Conservation (phyloP, 2,329 filamentous ascomycete genomes). For the Diaporthe capsici region DNA sequence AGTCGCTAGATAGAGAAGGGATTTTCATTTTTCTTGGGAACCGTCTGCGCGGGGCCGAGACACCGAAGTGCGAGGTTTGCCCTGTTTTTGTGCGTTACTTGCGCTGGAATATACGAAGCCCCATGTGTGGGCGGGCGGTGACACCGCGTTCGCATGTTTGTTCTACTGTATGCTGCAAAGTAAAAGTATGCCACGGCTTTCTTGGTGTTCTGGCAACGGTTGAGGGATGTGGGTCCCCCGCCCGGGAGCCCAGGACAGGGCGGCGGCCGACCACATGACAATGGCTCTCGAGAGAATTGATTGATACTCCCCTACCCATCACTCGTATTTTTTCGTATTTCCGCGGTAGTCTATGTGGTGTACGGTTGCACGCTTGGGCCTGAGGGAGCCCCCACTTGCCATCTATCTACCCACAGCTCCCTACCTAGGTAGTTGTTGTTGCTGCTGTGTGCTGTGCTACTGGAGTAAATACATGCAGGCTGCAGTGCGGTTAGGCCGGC, state of each 20-base stretch:
- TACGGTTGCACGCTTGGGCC: background rate
- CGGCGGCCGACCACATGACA: background rate
- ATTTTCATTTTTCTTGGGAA: background rate
- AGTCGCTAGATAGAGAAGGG: background rate
- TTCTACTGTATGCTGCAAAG: background rate
- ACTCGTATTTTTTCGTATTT: constrained; percentile 2
- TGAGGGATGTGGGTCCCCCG: constrained; percentile 15
- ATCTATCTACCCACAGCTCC: background rate
- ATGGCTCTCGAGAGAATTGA: background rate
- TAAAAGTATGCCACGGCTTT: background rate
- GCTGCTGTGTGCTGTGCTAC: background rate
- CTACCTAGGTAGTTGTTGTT: background rate
- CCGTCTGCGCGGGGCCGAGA: background rate
- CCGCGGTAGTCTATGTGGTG: background rate
- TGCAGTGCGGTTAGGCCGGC: background rate
- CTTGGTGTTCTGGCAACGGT: background rate
- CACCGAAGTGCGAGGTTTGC: background rate
- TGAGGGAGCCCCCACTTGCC: background rate
- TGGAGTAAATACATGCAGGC: background rate
- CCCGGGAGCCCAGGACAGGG: background rate
- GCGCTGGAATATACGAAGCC: background rate
- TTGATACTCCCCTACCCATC: background rate
- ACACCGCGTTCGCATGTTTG: background rate
- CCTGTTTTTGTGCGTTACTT: background rate
- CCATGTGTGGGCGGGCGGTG: background rate